phyloP scores from a whole-genome alignment of 441 rosid species.

The Flueggea neowawraea region DNA sequence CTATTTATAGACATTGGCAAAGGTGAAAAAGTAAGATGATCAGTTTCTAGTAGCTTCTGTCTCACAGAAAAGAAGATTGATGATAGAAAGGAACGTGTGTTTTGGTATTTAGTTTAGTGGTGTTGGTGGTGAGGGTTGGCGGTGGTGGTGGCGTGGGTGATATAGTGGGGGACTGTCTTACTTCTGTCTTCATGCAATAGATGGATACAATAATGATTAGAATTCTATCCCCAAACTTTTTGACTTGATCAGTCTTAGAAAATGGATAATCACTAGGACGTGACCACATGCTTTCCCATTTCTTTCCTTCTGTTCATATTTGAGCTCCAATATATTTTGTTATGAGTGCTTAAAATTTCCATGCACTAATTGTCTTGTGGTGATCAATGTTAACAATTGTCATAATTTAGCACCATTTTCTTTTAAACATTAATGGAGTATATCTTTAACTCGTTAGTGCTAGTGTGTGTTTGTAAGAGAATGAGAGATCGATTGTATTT shows the following conservation, averaged over 20 bases:
- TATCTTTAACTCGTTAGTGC: not conserved
- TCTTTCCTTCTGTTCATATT: slow-evolving; percentile 17
- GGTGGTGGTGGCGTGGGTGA: slow-evolving; percentile 19
- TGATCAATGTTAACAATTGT: slow-evolving; percentile 6
- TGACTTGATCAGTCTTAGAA: slow-evolving; percentile 17
- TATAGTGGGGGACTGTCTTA: slow-evolving; percentile 3
- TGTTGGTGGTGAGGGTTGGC: slow-evolving; percentile 11
- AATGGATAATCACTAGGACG: not conserved
- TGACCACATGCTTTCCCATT: slow-evolving; percentile 9
- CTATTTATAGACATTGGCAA: slow-evolving; percentile 28
- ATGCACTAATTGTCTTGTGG: slow-evolving; percentile 6
- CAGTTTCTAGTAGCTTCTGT: slow-evolving; percentile 29
- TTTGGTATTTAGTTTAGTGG: slow-evolving; percentile 3
- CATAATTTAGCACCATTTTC: not conserved
- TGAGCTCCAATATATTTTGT: not conserved
- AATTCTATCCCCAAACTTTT: slow-evolving; percentile 15
- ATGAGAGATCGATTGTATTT: too few relatives aligned
- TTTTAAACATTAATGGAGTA: not conserved
- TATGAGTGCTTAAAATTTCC: slow-evolving; percentile 1
- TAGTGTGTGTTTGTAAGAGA: too few relatives aligned
- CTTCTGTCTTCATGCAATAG: slow-evolving; percentile 15
- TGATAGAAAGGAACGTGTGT: slow-evolving; percentile 11
- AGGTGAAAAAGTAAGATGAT: not conserved
- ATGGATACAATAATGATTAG: not conserved
- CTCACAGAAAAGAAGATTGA: not conserved